Conservation (phyloP, 805 yeast genomes). For the Metschnikowia similis region DNA sequence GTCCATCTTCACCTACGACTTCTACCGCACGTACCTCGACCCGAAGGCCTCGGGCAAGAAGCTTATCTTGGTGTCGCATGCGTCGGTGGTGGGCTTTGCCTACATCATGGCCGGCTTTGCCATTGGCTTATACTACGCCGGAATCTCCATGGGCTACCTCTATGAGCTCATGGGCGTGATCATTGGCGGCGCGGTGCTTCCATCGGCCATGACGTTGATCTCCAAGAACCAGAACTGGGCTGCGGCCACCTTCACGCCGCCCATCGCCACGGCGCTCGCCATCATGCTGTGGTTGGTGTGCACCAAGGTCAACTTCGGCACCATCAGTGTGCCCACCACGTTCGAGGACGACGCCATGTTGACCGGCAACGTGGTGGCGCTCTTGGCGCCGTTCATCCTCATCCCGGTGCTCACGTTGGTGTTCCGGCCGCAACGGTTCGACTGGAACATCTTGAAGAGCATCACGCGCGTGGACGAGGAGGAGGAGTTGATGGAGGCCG, state of each 20-base stretch:
- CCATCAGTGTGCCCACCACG: conserved; percentile 42
- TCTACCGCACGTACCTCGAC: conserved; percentile 75
- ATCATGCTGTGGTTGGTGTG: conserved; percentile 53
- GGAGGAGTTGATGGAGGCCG: conserved; percentile 53
- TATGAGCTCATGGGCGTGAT: conserved; percentile 88
- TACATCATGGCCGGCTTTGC: conserved; percentile 77
- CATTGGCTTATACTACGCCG: conserved; percentile 76
- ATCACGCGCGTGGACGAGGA: conserved; percentile 70
- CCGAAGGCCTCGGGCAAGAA: conserved; percentile 74
- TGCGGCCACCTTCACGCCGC: conserved; percentile 75
- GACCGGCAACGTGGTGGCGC: conserved; percentile 81
- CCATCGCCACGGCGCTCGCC: conserved; percentile 70
- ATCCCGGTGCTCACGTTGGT: conserved; percentile 61
- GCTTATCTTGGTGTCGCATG: conserved; percentile 66
- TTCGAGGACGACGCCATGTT: conserved; percentile 87
- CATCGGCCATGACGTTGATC: conserved; percentile 61
- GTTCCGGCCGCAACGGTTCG: conserved; percentile 69
- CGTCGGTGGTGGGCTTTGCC: conserved; percentile 54
- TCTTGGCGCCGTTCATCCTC: conserved; percentile 64
- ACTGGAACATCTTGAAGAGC: conserved; percentile 59
- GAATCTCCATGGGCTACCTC: conserved; percentile 80
- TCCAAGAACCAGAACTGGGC: conserved; percentile 60
- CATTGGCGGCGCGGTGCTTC: conserved; percentile 81
- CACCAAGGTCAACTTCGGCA: conserved; percentile 32
- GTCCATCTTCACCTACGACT: conserved; percentile 79